Evolutionary conservation across 352 stramenopile species (phyloP).

Genomic region (Globisporangium irregulare): DNA sequence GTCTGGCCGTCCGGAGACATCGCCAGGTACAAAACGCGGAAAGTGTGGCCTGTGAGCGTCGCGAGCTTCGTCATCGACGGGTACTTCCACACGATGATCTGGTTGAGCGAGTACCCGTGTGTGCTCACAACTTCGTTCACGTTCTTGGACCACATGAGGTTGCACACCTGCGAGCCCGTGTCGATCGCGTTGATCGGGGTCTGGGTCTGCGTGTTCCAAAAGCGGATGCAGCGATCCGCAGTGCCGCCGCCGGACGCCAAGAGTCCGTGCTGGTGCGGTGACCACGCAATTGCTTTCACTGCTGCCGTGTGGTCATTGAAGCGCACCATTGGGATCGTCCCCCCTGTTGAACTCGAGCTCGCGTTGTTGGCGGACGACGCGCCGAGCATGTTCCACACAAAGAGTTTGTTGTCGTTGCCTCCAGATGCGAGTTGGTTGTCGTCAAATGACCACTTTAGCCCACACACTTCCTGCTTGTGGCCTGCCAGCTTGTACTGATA

Average conservation of each 20-base stretch:
- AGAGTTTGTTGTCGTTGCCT: conserved; percentile 98
- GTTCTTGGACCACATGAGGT: conserved; percentile 97
- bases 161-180: conserved; percentile 96
- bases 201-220: conserved; percentile 96
- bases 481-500: conserved; percentile 58
- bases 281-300: conserved; percentile 98
- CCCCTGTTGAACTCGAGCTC: conserved; percentile 3
- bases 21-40: conserved; percentile 95
- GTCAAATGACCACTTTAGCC: conserved; percentile 96
- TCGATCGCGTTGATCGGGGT: conserved; percentile 90
- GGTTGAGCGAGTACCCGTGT: conserved; percentile 98
- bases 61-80: conserved; percentile 96
- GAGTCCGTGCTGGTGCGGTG: conserved; percentile 94
- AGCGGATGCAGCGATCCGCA: conserved; percentile 96
- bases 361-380: conserved; percentile 19
- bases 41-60: conserved; percentile 95
- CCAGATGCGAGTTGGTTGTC: conserved; percentile 89
- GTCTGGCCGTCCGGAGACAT: conserved; percentile 96
- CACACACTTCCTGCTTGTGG: conserved; percentile 92
- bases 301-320: conserved; percentile 96
- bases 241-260: conserved; percentile 95
- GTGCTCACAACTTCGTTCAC: conserved; percentile 98
- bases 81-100: conserved; percentile 98
- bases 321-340: conserved; percentile 71
- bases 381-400: conserved; percentile 92